Evolutionary conservation across 2,329 filamentous ascomycete species (phyloP).

Genomic region (Colletotrichum orbiculare): DNA sequence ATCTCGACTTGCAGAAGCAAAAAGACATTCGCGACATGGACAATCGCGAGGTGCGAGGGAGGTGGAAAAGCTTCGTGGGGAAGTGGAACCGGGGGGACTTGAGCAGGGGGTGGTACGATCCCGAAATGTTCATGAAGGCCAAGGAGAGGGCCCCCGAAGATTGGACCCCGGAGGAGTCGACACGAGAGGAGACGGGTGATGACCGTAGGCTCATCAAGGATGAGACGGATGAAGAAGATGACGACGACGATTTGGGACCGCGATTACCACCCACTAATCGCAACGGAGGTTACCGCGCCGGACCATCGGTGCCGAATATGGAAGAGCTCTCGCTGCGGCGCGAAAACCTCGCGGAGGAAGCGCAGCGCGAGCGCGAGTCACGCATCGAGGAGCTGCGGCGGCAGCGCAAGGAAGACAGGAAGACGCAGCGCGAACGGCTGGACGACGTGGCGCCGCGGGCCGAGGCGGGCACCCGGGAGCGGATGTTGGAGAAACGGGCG

Average conservation of each 20-base stretch:
- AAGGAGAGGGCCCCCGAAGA: constrained; percentile 42
- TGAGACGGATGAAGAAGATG: constrained; percentile 55
- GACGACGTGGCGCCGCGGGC: constrained; percentile 88
- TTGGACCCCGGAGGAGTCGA: neutral
- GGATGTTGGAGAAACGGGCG: constrained; percentile 85
- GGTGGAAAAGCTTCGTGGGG: constrained; percentile 92
- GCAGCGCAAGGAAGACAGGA: constrained; percentile 73
- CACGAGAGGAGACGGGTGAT: constrained; percentile 1
- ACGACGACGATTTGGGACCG: constrained; percentile 72
- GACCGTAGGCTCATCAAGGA: constrained; percentile 10
- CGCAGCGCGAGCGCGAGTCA: constrained; percentile 56
- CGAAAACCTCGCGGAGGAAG: constrained; percentile 63
- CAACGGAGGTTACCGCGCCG: constrained; percentile 43
- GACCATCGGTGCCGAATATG: constrained; percentile 75
- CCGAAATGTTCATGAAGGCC: constrained; percentile 68
- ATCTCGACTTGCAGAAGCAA: constrained; percentile 89
- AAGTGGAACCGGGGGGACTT: constrained; percentile 95
- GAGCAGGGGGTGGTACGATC: constrained; percentile 93
- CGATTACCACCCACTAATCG: constrained; percentile 45
- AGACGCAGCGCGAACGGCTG: constrained; percentile 74
- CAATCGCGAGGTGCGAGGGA: constrained; percentile 79
- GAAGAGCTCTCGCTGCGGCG: constrained; percentile 77
- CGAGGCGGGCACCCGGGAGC: constrained; percentile 83
- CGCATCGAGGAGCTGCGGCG: constrained; percentile 64
- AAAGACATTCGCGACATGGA: constrained; percentile 75